Evolutionary conservation across 306 rosid species (phyloP).

Genomic region (Bauhinia variegata): DNA sequence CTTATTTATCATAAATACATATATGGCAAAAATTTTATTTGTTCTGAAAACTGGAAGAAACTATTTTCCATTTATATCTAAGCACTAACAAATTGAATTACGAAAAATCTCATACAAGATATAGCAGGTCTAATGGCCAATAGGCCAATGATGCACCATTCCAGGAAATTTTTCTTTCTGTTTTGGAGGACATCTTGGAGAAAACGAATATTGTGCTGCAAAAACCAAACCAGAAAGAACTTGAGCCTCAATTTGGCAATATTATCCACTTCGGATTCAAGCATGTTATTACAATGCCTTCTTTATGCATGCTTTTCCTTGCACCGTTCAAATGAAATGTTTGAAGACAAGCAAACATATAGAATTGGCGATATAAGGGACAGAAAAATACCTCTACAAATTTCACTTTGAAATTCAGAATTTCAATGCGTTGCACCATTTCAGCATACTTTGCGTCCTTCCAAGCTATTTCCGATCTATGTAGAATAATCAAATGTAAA

Average conservation of each 20-base stretch:
- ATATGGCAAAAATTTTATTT: constrained; percentile 23
- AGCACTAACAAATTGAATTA: constrained; percentile 53
- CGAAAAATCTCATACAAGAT: constrained; percentile 81
- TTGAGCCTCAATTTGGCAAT: constrained; percentile 16
- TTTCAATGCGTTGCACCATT: constrained; percentile 91
- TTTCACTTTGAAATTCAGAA: constrained; percentile 86
- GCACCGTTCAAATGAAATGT: constrained; percentile 27
- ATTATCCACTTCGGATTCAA: not conserved
- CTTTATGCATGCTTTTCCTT: not conserved
- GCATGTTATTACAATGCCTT: no score
- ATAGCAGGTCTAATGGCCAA: constrained; percentile 75
- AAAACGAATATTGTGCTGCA: constrained; percentile 98
- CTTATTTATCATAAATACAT: constrained; percentile 30
- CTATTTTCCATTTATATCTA: no score
- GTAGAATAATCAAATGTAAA: constrained; percentile 31
- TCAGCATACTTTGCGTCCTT: constrained; percentile 95
- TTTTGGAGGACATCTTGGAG: constrained; percentile 94
- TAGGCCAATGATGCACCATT: constrained; percentile 94
- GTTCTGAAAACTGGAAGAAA: constrained; percentile 36
- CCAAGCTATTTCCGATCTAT: constrained; percentile 97
- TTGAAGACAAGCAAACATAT: no score
- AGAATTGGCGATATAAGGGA: not conserved
- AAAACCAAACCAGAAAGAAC: constrained; percentile 19
- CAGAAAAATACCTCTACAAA: constrained; percentile 79
- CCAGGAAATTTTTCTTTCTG: constrained; percentile 92